A percentile compares a stretch with the other conserved stretches of the same genome.
Conservation (phyloP, 495 filamentous ascomycete species). For the Neurospora sp. region DNA sequence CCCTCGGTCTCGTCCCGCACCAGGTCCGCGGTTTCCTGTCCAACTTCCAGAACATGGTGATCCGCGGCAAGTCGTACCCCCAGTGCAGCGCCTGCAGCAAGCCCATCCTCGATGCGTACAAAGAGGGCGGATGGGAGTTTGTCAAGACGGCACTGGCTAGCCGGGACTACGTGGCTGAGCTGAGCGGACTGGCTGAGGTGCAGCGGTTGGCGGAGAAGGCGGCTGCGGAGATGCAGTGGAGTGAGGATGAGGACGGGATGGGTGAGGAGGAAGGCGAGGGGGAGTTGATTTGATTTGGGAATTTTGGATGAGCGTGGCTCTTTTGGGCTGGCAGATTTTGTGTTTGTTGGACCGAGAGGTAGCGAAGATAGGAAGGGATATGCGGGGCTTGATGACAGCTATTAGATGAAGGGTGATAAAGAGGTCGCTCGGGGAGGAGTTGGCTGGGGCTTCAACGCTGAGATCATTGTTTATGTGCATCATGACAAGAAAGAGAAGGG, state of each 20-base stretch:
- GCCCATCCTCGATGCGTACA: conserved; percentile 61
- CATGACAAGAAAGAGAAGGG: not conserved
- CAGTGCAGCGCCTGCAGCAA: conserved; percentile 88
- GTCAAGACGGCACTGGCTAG: conserved; percentile 78
- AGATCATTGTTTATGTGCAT: not conserved
- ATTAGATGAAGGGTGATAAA: too few relatives aligned
- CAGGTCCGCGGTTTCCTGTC: conserved; percentile 88
- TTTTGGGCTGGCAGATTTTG: not conserved
- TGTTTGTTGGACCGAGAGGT: not conserved
- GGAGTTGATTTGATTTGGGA: conserved; percentile 17
- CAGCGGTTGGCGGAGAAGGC: conserved; percentile 63
- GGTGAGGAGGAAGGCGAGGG: conserved; percentile 37
- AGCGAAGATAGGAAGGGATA: not conserved
- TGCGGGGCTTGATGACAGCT: too few relatives aligned
- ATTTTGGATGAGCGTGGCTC: not conserved
- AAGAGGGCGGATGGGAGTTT: conserved; percentile 71
- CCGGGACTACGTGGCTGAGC: conserved; percentile 76
- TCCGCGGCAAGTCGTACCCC: conserved; percentile 74
- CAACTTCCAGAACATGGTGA: conserved; percentile 70
- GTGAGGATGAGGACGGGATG: conserved; percentile 31
- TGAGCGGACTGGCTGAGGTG: conserved; percentile 86
- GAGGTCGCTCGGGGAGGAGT: not conserved
- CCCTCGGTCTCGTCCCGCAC: conserved; percentile 83
- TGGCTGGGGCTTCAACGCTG: not conserved
- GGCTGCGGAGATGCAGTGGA: conserved; percentile 34